phyloP scores from a whole-genome alignment of 345 rosid genomes.

The Hevea brasiliensis region DNA sequence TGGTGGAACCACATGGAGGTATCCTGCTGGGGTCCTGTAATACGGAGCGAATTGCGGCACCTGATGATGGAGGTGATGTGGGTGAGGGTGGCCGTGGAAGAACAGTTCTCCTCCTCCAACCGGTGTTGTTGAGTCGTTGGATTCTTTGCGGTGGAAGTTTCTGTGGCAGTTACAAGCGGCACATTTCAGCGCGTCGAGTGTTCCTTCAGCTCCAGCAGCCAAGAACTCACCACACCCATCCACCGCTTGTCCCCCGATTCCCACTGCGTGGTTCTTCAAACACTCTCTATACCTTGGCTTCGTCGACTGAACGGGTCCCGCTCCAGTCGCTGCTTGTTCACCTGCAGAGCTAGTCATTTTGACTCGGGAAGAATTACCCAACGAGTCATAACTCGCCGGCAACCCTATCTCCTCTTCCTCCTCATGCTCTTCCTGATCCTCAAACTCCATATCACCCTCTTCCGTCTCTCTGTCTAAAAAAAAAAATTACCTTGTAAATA shows the following conservation, averaged over 20 bases:
- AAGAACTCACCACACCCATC: constrained; percentile 28
- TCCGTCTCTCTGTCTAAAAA: neutral
- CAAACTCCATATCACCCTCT: constrained; percentile 41
- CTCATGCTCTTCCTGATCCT: constrained; percentile 54
- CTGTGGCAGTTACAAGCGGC: constrained; percentile 29
- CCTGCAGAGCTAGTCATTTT: constrained; percentile 32
- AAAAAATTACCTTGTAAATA: neutral
- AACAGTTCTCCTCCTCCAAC: constrained; percentile 27
- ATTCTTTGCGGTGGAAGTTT: constrained; percentile 26
- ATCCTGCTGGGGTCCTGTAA: constrained; percentile 57
- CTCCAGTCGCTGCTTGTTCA: neutral
- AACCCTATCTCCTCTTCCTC: constrained; percentile 58
- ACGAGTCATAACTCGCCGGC: constrained; percentile 44
- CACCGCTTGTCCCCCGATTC: constrained; percentile 27
- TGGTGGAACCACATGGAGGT: constrained; percentile 36
- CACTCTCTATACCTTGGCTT: constrained; percentile 26
- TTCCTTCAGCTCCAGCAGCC: constrained; percentile 19
- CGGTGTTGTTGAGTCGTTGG: constrained; percentile 12
- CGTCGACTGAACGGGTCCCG: neutral
- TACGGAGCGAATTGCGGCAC: constrained; percentile 47
- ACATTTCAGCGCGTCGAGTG: constrained; percentile 26
- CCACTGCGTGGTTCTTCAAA: constrained; percentile 27
- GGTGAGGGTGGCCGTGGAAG: constrained; percentile 26
- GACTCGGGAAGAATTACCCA: constrained; percentile 29
- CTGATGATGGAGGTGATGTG: constrained; percentile 29